Percentiles rank a stretch among this genome's conserved stretches.
phyloP scores from a whole-genome alignment of 176 grass and related monocot genomes.

The Aegilops sharonensis region DNA sequence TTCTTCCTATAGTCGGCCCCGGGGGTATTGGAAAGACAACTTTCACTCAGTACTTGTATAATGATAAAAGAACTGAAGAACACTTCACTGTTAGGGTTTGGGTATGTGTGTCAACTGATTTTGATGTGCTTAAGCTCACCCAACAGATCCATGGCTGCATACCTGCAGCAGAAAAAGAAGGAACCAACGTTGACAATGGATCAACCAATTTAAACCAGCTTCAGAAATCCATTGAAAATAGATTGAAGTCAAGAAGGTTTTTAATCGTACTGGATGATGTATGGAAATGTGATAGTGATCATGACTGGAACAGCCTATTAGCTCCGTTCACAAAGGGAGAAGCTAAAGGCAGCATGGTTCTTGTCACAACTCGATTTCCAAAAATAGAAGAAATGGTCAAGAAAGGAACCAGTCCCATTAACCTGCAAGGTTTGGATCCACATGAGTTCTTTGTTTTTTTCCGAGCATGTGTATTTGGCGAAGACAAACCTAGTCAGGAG shows the following conservation, averaged over 20 bases:
- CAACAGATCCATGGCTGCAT: no score
- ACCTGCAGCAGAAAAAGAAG: background rate
- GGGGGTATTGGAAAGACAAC: constrained; percentile 18
- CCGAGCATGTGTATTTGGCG: background rate
- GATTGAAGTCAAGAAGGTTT: background rate
- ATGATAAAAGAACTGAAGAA: background rate
- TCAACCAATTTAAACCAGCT: background rate
- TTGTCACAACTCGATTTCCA: background rate
- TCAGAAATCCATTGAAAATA: background rate
- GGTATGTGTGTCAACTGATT: constrained; percentile 6
- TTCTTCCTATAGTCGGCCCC: background rate
- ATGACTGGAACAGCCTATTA: background rate
- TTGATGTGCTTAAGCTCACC: background rate
- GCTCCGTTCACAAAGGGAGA: background rate
- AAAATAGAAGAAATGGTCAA: background rate
- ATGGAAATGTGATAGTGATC: background rate
- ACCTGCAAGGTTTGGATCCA: background rate
- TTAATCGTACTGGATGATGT: constrained; percentile 7
- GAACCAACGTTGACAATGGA: background rate
- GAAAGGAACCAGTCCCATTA: background rate
- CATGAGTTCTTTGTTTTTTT: constrained; percentile 1
- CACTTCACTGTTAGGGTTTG: constrained; percentile 1
- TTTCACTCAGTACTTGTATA: background rate
- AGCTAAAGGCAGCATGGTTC: background rate
- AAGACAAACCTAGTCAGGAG: background rate